phyloP scores from a whole-genome alignment of 1,284 basidiomycete genomes.

The Moniliophthora roreri region DNA sequence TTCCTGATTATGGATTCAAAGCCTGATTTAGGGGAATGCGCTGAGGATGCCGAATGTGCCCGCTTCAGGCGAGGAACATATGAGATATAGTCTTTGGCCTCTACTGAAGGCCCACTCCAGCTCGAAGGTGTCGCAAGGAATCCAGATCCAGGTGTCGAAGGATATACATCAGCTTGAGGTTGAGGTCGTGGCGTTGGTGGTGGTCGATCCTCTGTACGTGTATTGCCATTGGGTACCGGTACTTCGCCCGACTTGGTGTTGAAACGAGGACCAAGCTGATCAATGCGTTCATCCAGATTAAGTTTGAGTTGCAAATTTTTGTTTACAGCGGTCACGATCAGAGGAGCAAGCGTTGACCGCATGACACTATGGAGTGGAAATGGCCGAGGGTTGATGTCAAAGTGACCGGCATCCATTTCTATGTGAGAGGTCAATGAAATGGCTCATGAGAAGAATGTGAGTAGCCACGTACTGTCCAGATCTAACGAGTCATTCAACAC shows the following conservation, averaged over 20 bases:
- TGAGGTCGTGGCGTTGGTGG: neutral
- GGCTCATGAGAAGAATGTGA: neutral
- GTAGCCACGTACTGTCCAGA: constrained; percentile 26
- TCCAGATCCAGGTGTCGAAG: neutral
- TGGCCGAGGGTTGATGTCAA: constrained; percentile 37
- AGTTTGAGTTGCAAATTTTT: constrained; percentile 41
- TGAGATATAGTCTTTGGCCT: neutral
- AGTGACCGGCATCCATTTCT: constrained; percentile 37
- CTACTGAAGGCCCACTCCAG: neutral
- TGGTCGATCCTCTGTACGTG: neutral
- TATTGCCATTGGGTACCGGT: neutral
- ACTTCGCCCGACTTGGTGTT: too few relatives aligned
- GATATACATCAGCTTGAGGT: neutral
- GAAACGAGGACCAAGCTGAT: constrained; percentile 27
- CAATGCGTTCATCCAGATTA: constrained; percentile 45
- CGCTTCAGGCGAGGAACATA: constrained; percentile 11
- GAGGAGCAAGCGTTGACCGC: constrained; percentile 42
- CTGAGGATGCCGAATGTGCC: neutral
- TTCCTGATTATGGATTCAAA: too few relatives aligned
- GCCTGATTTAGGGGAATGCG: neutral
- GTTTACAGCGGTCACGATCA: constrained; percentile 41
- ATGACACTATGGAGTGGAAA: constrained; percentile 52
- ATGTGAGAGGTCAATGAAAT: neutral
- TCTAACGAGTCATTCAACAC: constrained; percentile 55
- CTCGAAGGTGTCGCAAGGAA: neutral